These are phyloP conservation scores for Candida peoriensis DNA, from an alignment of 805 yeast species.

Conservation along the genomic window DNA sequence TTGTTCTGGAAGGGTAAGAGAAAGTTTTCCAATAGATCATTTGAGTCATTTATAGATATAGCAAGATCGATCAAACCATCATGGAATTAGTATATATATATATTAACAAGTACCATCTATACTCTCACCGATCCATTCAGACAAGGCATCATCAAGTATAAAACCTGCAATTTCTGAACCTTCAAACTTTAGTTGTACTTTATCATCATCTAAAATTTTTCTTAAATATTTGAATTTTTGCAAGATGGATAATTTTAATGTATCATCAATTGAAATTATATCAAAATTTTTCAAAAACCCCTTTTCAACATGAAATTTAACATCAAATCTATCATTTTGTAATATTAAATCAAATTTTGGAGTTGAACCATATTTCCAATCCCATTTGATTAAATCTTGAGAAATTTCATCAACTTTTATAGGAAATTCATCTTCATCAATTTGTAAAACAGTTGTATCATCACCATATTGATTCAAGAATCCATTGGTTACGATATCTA, in stretches of 20 bases:
- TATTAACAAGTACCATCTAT: slow-evolving; percentile 38
- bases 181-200: slow-evolving; percentile 29
- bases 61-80: slow-evolving; percentile 59
- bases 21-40: slow-evolving; percentile 26
- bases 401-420: slow-evolving; percentile 37
- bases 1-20: slow-evolving; percentile 39
- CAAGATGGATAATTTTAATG: too few species aligned
- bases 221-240: slow-evolving; percentile 34
- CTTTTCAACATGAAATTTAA: slow-evolving; percentile 45
- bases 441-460: slow-evolving; percentile 21
- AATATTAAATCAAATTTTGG: slow-evolving; percentile 64
- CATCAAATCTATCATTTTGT: slow-evolving; percentile 26
- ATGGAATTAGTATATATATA: slow-evolving; percentile 15
- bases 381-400: slow-evolving; percentile 48
- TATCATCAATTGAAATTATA: slow-evolving; percentile 16
- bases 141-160: slow-evolving; percentile 35
- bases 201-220: slow-evolving; percentile 24
- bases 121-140: slow-evolving; percentile 40
- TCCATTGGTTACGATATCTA: slow-evolving; percentile 27
- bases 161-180: slow-evolving; percentile 43
- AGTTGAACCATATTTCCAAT: slow-evolving; percentile 73
- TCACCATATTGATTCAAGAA: slow-evolving; percentile 12
- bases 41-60: slow-evolving; percentile 45
- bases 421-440: slow-evolving; percentile 26
- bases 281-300: slow-evolving; percentile 33